These are phyloP conservation scores for Penicillium desertorum DNA, from an alignment of 495 filamentous ascomycete genomes.

Conservation along the genomic window DNA sequence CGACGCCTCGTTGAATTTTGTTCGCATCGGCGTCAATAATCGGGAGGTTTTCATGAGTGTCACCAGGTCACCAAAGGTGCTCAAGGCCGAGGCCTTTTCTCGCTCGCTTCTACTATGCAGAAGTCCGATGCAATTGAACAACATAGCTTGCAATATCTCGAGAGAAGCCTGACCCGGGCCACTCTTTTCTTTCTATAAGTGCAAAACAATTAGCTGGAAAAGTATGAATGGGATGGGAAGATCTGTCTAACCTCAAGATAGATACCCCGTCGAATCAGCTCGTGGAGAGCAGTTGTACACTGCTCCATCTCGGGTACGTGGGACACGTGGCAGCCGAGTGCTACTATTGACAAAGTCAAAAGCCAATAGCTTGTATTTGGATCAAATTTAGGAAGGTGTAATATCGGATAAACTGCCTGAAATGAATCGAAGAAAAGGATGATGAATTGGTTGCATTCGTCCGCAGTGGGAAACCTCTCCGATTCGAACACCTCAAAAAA, in stretches of 20 bases:
- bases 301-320: slow-evolving; percentile 27
- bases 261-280: slow-evolving; percentile 46
- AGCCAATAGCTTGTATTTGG: slow-evolving; percentile 45
- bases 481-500: slow-evolving; percentile 42
- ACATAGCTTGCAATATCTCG: slow-evolving; percentile 39
- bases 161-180: slow-evolving; percentile 22
- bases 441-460: slow-evolving; percentile 36
- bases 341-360: slow-evolving; percentile 41
- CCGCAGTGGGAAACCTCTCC: slow-evolving; percentile 33
- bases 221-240: background rate
- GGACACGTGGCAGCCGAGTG: slow-evolving; percentile 46
- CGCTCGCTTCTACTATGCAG: slow-evolving; percentile 37
- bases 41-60: slow-evolving; percentile 29
- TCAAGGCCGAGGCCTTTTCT: slow-evolving; percentile 28
- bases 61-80: slow-evolving; percentile 36
- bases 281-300: slow-evolving; percentile 39
- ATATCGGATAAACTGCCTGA: slow-evolving; percentile 45
- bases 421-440: slow-evolving; percentile 42
- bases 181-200: slow-evolving; percentile 31
- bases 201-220: slow-evolving; percentile 6
- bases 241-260: slow-evolving; percentile 33
- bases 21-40: slow-evolving; percentile 18
- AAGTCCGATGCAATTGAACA: slow-evolving; percentile 46
- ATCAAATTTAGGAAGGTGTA: slow-evolving; percentile 45
- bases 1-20: slow-evolving; percentile 8